Percentiles rank a stretch among this genome's conserved stretches.
Evolutionary conservation across 2,329 filamentous ascomycete species (phyloP).

Genomic region (Talaromyces rugulosus): DNA sequence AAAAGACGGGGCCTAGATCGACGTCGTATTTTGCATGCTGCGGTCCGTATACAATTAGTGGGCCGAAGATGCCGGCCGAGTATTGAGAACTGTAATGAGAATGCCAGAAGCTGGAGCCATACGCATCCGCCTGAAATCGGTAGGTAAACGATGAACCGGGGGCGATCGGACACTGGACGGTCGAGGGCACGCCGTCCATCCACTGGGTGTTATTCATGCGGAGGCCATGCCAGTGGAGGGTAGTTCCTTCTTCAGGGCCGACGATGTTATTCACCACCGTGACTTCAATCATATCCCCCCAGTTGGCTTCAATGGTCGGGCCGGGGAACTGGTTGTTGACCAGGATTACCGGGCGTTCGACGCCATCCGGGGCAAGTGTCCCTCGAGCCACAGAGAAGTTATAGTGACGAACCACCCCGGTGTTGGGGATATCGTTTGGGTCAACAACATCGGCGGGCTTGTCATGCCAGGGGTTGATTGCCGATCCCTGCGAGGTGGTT

Average conservation of each 20-base stretch:
- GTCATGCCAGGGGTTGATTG: too few species aligned
- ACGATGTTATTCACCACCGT: constrained; percentile 34
- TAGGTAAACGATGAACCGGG: background rate
- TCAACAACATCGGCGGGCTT: too few species aligned
- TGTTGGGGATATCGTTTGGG: background rate
- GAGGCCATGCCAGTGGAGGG: constrained; percentile 47
- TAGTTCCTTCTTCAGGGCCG: constrained; percentile 31
- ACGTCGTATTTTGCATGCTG: background rate
- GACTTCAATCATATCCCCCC: constrained; percentile 43
- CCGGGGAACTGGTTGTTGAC: constrained; percentile 40
- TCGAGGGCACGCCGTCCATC: constrained; percentile 66
- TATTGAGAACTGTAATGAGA: too few species aligned
- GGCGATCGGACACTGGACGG: constrained; percentile 62
- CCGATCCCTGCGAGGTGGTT: too few species aligned
- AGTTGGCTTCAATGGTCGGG: constrained; percentile 45
- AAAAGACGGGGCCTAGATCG: background rate
- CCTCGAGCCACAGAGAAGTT: background rate
- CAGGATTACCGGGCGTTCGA: constrained; percentile 17
- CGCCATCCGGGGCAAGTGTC: constrained; percentile 5
- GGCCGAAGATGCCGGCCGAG: too few species aligned
- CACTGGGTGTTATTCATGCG: constrained; percentile 23
- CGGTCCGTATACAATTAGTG: too few species aligned
- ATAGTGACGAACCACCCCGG: background rate
- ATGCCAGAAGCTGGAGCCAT: too few species aligned
- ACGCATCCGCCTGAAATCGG: background rate